A percentile compares a stretch with the other conserved stretches of the same genome.
Evolutionary conservation across 192 early-diverging fungal genomes (phyloP).

Genomic region (Bifiguratus adelaidae): DNA sequence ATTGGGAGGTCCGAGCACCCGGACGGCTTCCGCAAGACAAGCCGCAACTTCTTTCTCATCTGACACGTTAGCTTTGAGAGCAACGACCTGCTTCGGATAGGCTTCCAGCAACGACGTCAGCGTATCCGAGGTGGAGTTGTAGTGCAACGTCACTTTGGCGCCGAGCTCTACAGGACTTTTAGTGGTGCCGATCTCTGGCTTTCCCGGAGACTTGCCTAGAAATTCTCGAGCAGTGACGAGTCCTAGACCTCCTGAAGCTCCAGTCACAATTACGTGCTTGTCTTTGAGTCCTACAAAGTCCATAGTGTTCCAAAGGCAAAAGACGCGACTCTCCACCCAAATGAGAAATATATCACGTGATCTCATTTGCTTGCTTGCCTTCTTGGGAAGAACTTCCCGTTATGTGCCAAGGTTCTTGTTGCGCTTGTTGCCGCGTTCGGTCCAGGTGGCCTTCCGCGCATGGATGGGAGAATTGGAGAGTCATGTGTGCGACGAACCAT

Average conservation of each 20-base stretch:
- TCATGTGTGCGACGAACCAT: no score
- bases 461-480: no score
- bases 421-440: no score
- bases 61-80: constrained; percentile 22
- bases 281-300: constrained; percentile 18
- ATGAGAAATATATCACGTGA: no score
- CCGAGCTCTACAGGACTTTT: constrained; percentile 15
- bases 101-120: constrained; percentile 15
- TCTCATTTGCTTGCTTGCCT: no score
- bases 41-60: constrained; percentile 22
- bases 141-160: constrained; percentile 36
- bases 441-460: no score
- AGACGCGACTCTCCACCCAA: no score
- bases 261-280: constrained; percentile 41
- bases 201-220: constrained; percentile 10
- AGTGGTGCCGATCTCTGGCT: not conserved
- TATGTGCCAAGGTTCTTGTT: no score
- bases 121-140: constrained; percentile 21
- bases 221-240: constrained; percentile 26
- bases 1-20: constrained; percentile 27
- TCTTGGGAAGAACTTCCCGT: no score
- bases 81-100: constrained; percentile 11
- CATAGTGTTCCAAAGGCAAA: no score
- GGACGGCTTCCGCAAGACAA: constrained; percentile 6
- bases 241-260: constrained; percentile 46